These are phyloP conservation scores for Mortierella sp. DNA, from an alignment of 371 early-diverging fungal genomes.

Conservation along the genomic window DNA sequence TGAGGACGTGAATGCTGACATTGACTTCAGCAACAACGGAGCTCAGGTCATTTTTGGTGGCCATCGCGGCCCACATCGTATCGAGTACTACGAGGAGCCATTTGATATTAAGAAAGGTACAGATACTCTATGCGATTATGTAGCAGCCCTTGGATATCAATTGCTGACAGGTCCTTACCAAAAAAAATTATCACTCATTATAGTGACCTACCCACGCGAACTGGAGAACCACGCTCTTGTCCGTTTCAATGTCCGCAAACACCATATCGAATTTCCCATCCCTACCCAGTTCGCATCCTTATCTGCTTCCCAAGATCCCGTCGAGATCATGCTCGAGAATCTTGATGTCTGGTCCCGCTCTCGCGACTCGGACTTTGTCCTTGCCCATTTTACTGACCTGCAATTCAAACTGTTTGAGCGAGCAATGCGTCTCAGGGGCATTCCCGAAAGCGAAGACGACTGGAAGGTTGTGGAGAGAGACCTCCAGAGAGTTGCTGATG, in stretches of 20 bases:
- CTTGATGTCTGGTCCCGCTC: constrained; percentile 55
- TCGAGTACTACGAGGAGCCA: constrained; percentile 17
- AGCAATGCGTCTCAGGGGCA: constrained; percentile 17
- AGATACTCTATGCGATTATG: not conserved
- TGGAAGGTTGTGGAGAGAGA: constrained; percentile 50
- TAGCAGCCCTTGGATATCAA: not conserved
- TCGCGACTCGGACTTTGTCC: constrained; percentile 30
- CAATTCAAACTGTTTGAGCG: constrained; percentile 36
- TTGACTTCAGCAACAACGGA: not conserved
- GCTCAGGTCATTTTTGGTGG: constrained; percentile 31
- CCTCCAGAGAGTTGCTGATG: constrained; percentile 29
- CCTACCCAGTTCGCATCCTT: constrained; percentile 12
- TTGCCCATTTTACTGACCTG: constrained; percentile 40
- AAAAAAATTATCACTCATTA: not conserved
- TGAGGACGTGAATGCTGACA: not conserved
- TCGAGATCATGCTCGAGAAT: constrained; percentile 36
- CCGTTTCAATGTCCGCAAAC: constrained; percentile 50
- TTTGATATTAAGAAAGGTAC: constrained; percentile 33
- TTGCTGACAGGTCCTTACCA: not conserved
- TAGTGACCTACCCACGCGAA: constrained; percentile 47
- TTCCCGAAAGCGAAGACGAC: constrained; percentile 27
- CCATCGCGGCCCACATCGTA: constrained; percentile 21
- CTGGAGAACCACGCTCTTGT: constrained; percentile 46
- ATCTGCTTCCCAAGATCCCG: constrained; percentile 5
- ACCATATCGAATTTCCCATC: constrained; percentile 33